Evolutionary conservation across 495 filamentous ascomycete genomes (phyloP), one percentile per base, ranked within the genome.

Genomic region (Penicillium soppii): DNA sequence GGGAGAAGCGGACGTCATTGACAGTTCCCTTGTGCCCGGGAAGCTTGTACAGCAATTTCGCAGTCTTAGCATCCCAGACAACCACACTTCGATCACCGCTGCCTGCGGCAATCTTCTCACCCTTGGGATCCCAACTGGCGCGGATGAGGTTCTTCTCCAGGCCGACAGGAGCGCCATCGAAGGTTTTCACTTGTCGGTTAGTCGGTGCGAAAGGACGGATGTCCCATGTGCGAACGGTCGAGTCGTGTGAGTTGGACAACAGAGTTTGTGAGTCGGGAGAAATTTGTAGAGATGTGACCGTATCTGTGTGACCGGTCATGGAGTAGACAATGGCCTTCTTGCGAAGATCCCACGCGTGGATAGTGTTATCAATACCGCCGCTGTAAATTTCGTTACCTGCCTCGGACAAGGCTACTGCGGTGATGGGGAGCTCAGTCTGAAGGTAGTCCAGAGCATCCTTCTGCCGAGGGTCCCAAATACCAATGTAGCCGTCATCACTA

Each of bases 1-100:
- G 91, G 27, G 88, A 87, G 63, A 99, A 92, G 56, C 91, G 84
- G 45, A 92, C 92, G 66, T 92, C 92, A 62, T 97, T 98, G 36
- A 98, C 95, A 1, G 90, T 88, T 10, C 95, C 94, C 67, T 91
- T 92, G 62, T 99, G 94, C 0, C 94, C 94, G 0, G 94, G 94
- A 42, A 99, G 75, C 67, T 97, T 97, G 73, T 96, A 95, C 38
- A 96, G 65, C 52, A 99, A 70, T 71, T 94, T 97, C 30, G 85
- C 90, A 5, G 80, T 84, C 56, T 87, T 82, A 20, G 72, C 79
- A 21, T 92, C 91, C 94, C 94, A 99, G 8, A 99, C 84, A 4
- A 95, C 86, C 17, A 90, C 91, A 37, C 82, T 96, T 17, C 89
- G 83, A 66, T 99, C 94, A 10, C 92, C 91, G 46, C 91, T 89